A percentile compares a stretch with the other conserved stretches of the same genome.
Evolutionary conservation across 2,329 filamentous ascomycete species (phyloP).

Genomic region (Pyricularia sp.): DNA sequence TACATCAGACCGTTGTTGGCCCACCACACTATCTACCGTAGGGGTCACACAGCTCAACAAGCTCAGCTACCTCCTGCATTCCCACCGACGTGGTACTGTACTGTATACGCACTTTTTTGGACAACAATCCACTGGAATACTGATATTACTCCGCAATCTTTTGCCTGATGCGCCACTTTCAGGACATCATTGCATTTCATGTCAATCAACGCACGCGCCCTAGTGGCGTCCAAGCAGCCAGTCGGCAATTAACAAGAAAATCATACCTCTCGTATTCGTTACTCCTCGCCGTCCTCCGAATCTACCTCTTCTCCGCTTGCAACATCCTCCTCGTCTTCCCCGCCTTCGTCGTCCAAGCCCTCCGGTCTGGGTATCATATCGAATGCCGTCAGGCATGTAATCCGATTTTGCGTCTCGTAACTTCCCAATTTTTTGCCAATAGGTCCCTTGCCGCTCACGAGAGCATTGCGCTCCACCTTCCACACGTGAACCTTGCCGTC

Average conservation of each 20-base stretch:
- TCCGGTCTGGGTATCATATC: slow-evolving; percentile 66
- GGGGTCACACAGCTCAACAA: neutral
- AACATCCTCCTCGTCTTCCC: slow-evolving; percentile 28
- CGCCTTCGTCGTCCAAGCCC: slow-evolving; percentile 41
- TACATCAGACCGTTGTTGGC: neutral
- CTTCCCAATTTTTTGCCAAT: slow-evolving; percentile 59
- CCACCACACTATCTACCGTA: neutral
- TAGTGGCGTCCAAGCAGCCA: neutral
- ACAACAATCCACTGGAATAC: neutral
- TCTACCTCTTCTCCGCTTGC: slow-evolving; percentile 32
- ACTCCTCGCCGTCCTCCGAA: slow-evolving; percentile 25
- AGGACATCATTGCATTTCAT: neutral
- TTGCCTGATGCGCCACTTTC: neutral
- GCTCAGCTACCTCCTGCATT: neutral
- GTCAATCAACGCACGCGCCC: neutral
- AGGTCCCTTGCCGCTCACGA: neutral
- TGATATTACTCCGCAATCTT: neutral
- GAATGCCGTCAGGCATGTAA: slow-evolving; percentile 83
- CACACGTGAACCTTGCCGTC: slow-evolving; percentile 80
- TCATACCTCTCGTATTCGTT: slow-evolving; percentile 19
- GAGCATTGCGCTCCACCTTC: slow-evolving; percentile 30
- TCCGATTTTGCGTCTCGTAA: slow-evolving; percentile 78
- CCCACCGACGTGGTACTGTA: neutral
- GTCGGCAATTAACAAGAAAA: neutral
- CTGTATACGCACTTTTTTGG: neutral